Evolutionary conservation across 2,329 filamentous ascomycete genomes (phyloP).

Genomic region (Scedosporium apiospermum): DNA sequence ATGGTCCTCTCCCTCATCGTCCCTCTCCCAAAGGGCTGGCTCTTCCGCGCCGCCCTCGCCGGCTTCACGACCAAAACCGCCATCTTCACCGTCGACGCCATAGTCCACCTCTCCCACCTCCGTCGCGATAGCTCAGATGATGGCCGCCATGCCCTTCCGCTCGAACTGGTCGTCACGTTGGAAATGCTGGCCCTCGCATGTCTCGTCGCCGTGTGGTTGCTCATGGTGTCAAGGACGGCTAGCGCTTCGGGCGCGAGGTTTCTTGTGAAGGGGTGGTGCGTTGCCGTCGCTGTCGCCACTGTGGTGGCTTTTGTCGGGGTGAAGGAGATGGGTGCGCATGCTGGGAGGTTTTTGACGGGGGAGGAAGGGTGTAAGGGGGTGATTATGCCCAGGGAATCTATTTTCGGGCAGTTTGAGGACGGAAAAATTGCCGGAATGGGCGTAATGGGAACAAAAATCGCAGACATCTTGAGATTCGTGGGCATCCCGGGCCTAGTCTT

Average conservation of each 20-base stretch:
- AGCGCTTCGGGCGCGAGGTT: slow-evolving; percentile 9
- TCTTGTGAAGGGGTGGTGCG: slow-evolving; percentile 10
- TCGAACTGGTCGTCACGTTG: slow-evolving; percentile 11
- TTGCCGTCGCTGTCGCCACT: slow-evolving; percentile 6
- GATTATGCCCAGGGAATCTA: neutral
- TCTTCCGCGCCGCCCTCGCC: slow-evolving; percentile 12
- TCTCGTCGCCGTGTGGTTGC: slow-evolving; percentile 10
- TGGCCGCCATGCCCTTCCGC: neutral
- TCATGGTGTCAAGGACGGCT: slow-evolving; percentile 8
- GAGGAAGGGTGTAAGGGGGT: neutral
- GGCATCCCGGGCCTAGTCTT: neutral
- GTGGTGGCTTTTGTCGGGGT: slow-evolving; percentile 5
- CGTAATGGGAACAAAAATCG: neutral
- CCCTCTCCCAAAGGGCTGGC: slow-evolving; percentile 10
- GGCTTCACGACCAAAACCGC: slow-evolving; percentile 9
- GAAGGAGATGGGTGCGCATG: neutral
- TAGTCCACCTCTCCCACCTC: slow-evolving; percentile 4
- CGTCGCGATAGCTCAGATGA: neutral
- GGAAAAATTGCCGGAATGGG: neutral
- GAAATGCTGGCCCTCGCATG: slow-evolving; percentile 10
- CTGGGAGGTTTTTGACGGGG: neutral
- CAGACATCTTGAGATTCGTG: neutral
- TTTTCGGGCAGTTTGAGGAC: neutral
- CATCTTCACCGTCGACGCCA: slow-evolving; percentile 8
- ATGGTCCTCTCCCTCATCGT: slow-evolving; percentile 6